Base-by-base conservation (phyloP, 805 yeast genomes). In the Teunomyces panamensis region DNA sequence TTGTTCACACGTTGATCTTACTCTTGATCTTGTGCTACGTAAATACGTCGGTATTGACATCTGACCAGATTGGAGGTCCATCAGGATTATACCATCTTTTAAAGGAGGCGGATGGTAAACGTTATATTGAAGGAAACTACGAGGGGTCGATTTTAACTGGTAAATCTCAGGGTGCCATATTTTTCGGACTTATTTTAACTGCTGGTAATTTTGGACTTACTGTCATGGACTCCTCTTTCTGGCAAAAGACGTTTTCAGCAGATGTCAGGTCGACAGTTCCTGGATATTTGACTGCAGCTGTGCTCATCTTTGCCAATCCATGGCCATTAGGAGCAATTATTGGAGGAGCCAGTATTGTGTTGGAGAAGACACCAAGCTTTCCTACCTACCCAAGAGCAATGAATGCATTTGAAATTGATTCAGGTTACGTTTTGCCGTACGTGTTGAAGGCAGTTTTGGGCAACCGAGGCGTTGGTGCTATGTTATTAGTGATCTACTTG, bases 201-300 rank as follows among this genome's bases (percentile, higher is more conserved):
- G 49, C 60, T 33, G 74, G 75, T 43, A 69, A 68, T 48, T 62
- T 68, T 43, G 74, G 73, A 5, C 54, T 68, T 17, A 64, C 73
- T 6, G 64, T 71, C 20, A 62, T 67, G 64, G 76, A 71, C 53
- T 59, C 68, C 20, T 65, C 72, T 3, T 71, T 67, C 48, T 70
- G 74, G 72, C 75, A 71, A 50, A 69, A 70, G 47, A 59, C 71
- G 10, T 67, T 69, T 45, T 62, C 69, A 50, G 68, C 75, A 4
- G 57, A 65, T 54, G 53, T 61, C 17, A 61, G 55, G 26, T 69
- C 73, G 14, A 58, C 67, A 16, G 69, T 68, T 43, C 72, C 73
- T 2, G 76, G 73, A 9, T 69, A 69, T 47, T 51, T 65, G 28
- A 56, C 63, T 34, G 73, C 71, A 4, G 71, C 69, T 2, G 47